Evolutionary conservation across 179 eudicot species (phyloP), one percentile per base, ranked within the genome.

Genomic region (Spinacia oleracea): DNA sequence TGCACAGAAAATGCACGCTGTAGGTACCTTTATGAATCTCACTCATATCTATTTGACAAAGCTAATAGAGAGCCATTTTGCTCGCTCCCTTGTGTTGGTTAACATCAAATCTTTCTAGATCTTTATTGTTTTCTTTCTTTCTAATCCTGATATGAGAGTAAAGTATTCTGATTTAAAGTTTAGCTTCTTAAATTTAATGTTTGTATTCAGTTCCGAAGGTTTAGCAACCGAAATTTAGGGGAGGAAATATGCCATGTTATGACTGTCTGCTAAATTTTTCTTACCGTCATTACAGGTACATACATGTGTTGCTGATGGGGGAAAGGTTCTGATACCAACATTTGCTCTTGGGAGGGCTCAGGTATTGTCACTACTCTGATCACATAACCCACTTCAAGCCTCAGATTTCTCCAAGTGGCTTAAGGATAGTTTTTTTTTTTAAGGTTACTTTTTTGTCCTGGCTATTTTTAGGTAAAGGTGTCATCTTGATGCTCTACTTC

Each of bases 281-380:
- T 72, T 62, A 50, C 63, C 63, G 23, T 25, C 69, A 46, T 65
- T 86, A 29, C 79, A 94, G 98, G 96, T 94, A 78, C 97, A 92
- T 82, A 88, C 87, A 72, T 94, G 98, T 79, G 80, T 94, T 62
- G 86, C 88, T 79, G 86, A 79, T 79, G 94, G 96, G 79, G 98
- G 98, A 53, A 94, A 93, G 80, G 98, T 94, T 73, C 96, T 94
- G 20, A 91, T 94, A 80, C 97, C 98, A 71, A 86, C 96, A 66
- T 90, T 89, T 89, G 98, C 98, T 80, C 88, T 92, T 40, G 98
- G 97, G 75, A 91, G 98, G 82, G 92, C 97, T 81, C 98, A 92
- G 98, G 98, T 92, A 78, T 72, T 75, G 55, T 70, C 64, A 27
- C 45, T 51, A 40, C 72, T 25, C 29, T 32, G n/a, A 40, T 46